phyloP scores from a whole-genome alignment of 495 filamentous ascomycete genomes.

The Emericellopsis terricola region DNA sequence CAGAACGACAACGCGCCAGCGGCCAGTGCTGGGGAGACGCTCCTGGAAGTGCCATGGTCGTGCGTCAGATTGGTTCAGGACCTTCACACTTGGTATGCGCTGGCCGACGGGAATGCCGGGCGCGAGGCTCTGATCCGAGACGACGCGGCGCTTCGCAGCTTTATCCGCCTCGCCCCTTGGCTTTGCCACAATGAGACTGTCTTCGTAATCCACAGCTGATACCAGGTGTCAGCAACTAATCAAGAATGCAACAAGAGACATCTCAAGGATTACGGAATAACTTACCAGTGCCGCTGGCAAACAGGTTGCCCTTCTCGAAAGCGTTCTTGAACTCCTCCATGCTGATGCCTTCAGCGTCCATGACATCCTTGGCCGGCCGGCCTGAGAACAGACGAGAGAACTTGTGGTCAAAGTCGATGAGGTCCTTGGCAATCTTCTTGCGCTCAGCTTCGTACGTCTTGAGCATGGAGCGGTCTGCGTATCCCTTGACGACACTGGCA shows the following conservation, averaged over 20 bases:
- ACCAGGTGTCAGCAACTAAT: too few relatives aligned
- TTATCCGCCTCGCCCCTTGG: slow-evolving; percentile 1
- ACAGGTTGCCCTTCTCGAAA: slow-evolving; percentile 18
- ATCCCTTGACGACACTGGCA: slow-evolving; percentile 35
- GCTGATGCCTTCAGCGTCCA: slow-evolving; percentile 23
- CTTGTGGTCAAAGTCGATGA: slow-evolving; percentile 53
- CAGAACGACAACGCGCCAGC: slow-evolving; percentile 45
- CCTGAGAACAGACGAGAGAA: slow-evolving; percentile 32
- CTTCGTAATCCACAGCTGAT: slow-evolving; percentile 15
- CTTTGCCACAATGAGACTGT: slow-evolving; percentile 13
- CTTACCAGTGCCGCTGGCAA: background rate
- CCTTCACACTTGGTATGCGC: slow-evolving; percentile 39
- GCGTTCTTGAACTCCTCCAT: slow-evolving; percentile 27
- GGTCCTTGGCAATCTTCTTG: slow-evolving; percentile 46
- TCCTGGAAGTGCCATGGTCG: slow-evolving; percentile 36
- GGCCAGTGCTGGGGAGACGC: slow-evolving; percentile 31
- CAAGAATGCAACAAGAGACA: too few relatives aligned
- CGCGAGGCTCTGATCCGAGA: background rate
- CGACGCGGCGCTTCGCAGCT: background rate
- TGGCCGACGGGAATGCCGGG: slow-evolving; percentile 15
- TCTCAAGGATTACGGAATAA: background rate
- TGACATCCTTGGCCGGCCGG: slow-evolving; percentile 22
- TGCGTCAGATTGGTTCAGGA: slow-evolving; percentile 40
- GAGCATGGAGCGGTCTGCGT: too few relatives aligned
- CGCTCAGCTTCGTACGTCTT: slow-evolving; percentile 55